A percentile compares a stretch with the other conserved stretches of the same genome.
These are phyloP conservation scores for Phaffomyces antillensis DNA, from an alignment of 805 yeast genomes.

Conservation along the genomic window DNA sequence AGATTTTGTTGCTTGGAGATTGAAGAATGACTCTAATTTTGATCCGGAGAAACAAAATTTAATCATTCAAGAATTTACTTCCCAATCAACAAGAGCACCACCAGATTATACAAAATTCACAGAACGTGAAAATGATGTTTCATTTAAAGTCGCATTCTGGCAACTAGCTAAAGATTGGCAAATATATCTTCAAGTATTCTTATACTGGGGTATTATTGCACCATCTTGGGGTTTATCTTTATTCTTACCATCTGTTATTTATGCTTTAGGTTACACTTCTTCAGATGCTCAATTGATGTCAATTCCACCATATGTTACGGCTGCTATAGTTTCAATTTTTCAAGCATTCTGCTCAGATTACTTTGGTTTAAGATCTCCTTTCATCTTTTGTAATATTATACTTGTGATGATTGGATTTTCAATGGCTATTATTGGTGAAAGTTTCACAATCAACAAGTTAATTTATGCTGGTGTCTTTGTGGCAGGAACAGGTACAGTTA, in stretches of 20 bases:
- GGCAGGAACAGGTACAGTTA: slow-evolving; percentile 26
- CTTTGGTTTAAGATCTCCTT: slow-evolving; percentile 27
- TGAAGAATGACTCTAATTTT: slow-evolving; percentile 11
- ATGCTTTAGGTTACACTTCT: slow-evolving; percentile 31
- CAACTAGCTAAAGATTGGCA: slow-evolving; percentile 26
- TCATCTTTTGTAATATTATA: slow-evolving; percentile 19
- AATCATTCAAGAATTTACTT: background rate
- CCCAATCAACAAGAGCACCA: slow-evolving; percentile 1
- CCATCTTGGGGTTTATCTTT: slow-evolving; percentile 32
- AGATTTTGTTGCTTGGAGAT: slow-evolving; percentile 17
- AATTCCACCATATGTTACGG: slow-evolving; percentile 34
- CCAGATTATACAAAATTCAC: slow-evolving; percentile 10
- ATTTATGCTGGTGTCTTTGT: slow-evolving; percentile 29
- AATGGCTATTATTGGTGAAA: slow-evolving; percentile 24
- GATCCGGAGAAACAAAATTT: slow-evolving; percentile 2
- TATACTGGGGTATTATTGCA: slow-evolving; percentile 25
- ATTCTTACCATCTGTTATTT: slow-evolving; percentile 36
- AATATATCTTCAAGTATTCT: slow-evolving; percentile 23
- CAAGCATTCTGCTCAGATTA: slow-evolving; percentile 24
- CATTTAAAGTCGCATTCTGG: slow-evolving; percentile 10
- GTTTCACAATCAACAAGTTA: slow-evolving; percentile 12
- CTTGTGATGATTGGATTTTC: slow-evolving; percentile 29
- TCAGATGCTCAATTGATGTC: slow-evolving; percentile 36
- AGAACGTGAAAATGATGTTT: slow-evolving; percentile 10
- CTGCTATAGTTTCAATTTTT: slow-evolving; percentile 23